Conservation (phyloP, 805 yeast genomes). For the Tetrapisispora fleetii region DNA sequence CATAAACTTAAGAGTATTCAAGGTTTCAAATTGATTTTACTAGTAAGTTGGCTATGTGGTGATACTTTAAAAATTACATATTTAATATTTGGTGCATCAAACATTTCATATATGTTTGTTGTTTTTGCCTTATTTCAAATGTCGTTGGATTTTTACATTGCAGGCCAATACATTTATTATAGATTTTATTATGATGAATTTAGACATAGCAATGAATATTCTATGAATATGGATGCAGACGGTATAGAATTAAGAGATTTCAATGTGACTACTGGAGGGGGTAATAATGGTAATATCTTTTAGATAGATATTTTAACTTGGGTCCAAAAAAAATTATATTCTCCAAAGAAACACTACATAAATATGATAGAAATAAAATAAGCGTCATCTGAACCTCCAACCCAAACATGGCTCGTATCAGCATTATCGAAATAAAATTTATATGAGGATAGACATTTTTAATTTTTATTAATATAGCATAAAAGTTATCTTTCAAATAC, state of each 20-base stretch:
- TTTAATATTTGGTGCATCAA: conserved; percentile 63
- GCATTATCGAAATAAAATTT: not conserved
- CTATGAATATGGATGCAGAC: conserved; percentile 1
- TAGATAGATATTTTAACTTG: not conserved
- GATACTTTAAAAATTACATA: conserved; percentile 72
- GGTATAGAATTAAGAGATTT: conserved; percentile 10
- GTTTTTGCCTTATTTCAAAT: conserved; percentile 71
- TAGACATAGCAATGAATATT: not conserved
- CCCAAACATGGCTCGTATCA: not conserved
- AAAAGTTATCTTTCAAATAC: not conserved
- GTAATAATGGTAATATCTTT: not conserved
- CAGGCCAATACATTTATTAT: conserved; percentile 62
- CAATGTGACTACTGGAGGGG: not conserved
- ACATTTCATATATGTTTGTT: conserved; percentile 55
- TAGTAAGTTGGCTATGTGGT: conserved; percentile 83
- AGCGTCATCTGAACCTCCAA: too few species aligned
- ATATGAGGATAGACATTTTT: not conserved
- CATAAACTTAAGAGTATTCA: conserved; percentile 57
- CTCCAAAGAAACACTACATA: not conserved
- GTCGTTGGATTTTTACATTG: conserved; percentile 61
- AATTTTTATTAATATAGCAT: not conserved
- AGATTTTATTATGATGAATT: conserved; percentile 29
- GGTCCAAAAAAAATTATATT: not conserved
- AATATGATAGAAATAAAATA: not conserved
- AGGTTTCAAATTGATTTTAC: conserved; percentile 66